phyloP scores from a whole-genome alignment of 257 asterid species.

The Ehretia macrophylla region DNA sequence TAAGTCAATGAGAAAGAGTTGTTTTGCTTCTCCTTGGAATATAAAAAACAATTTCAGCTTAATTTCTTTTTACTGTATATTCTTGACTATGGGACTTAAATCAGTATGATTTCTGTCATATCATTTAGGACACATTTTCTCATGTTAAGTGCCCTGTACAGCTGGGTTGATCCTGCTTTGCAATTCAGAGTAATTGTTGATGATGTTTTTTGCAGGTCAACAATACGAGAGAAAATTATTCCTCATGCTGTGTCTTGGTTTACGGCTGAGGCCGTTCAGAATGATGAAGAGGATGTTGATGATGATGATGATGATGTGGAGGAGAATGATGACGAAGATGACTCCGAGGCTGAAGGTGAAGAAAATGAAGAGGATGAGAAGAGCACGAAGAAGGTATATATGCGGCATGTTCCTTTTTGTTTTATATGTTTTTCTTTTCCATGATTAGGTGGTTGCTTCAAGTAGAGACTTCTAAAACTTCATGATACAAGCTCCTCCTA shows the following conservation, averaged over 20 bases:
- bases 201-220: conserved; percentile 1
- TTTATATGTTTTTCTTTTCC: too few relatives aligned
- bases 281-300: neutral
- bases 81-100: too few relatives aligned
- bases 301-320: conserved; percentile 1
- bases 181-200: neutral
- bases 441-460: too few relatives aligned
- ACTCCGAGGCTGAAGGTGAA: neutral
- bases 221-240: neutral
- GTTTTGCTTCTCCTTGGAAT: too few relatives aligned
- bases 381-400: neutral
- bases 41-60: neutral
- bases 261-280: neutral
- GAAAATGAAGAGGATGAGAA: neutral
- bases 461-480: too few relatives aligned
- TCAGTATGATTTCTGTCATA: too few relatives aligned
- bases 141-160: neutral
- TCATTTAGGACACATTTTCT: too few relatives aligned
- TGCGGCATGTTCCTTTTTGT: too few relatives aligned
- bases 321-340: neutral
- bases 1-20: neutral
- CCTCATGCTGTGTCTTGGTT: conserved; percentile 6
- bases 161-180: neutral
- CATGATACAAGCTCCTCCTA: too few relatives aligned
- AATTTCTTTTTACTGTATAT: too few relatives aligned